phyloP scores from a whole-genome alignment of 108 stramenopile species.

The Epithemia pelagica region DNA sequence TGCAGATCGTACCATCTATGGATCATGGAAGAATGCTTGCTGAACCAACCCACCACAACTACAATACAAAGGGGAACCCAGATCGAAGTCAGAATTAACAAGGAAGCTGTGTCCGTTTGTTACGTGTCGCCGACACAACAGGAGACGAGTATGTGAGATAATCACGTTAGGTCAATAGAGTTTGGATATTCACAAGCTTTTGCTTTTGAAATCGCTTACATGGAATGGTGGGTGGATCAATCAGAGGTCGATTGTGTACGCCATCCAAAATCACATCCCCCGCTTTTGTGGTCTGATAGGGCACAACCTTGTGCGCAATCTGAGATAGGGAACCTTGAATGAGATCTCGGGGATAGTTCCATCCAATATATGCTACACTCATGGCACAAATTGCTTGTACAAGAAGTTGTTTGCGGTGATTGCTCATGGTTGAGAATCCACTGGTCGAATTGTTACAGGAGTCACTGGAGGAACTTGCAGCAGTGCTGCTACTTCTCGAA shows the following conservation, averaged over 20 bases:
- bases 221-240: slow-evolving; percentile 26
- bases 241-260: slow-evolving; percentile 21
- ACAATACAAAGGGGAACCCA: slow-evolving; percentile 17
- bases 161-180: too few species aligned
- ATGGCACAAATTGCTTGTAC: slow-evolving; percentile 13
- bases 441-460: too few species aligned
- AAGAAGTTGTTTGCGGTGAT: too few species aligned
- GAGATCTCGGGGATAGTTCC: slow-evolving; percentile 26
- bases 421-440: too few species aligned
- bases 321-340: slow-evolving; percentile 5
- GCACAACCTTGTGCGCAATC: slow-evolving; percentile 10
- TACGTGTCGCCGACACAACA: neutral
- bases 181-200: slow-evolving; percentile 1
- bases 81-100: slow-evolving; percentile 18
- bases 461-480: too few species aligned
- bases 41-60: slow-evolving; percentile 9
- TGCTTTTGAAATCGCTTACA: too few species aligned
- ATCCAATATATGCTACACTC: slow-evolving; percentile 18
- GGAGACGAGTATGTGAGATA: neutral
- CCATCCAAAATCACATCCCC: slow-evolving; percentile 41
- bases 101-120: slow-evolving; percentile 5
- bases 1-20: slow-evolving; percentile 23
- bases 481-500: too few species aligned
- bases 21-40: neutral
- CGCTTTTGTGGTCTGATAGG: slow-evolving; percentile 13